phyloP scores from a whole-genome alignment of 2,329 filamentous ascomycete species.

The Claviceps humidiphila region DNA sequence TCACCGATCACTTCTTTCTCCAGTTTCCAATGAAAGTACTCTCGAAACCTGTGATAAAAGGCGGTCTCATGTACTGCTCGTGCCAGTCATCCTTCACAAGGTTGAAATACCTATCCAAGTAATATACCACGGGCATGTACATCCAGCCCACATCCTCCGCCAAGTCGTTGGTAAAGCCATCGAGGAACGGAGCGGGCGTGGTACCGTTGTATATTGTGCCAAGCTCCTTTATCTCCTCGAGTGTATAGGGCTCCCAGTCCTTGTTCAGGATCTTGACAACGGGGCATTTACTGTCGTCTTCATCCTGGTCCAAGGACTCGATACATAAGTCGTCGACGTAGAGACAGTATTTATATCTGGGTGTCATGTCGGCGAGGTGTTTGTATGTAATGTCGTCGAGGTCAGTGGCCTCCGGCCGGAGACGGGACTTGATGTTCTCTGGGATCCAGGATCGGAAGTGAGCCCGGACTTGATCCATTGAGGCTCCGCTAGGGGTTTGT shows the following conservation, averaged over 20 bases:
- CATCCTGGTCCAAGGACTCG: not conserved
- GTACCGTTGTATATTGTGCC: not conserved
- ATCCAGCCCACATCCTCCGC: constrained; percentile 1
- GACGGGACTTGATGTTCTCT: not conserved
- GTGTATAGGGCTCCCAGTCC: not conserved
- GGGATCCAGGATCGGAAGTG: constrained; percentile 3
- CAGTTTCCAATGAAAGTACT: not conserved
- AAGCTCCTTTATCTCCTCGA: not conserved
- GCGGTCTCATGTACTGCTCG: not conserved
- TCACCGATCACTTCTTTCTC: not conserved
- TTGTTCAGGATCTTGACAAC: not conserved
- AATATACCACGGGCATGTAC: not conserved
- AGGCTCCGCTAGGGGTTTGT: not conserved
- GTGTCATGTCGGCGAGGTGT: not conserved
- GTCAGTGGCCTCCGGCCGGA: not conserved
- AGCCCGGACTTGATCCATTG: not conserved
- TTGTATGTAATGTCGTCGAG: not conserved
- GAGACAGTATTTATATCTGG: not conserved
- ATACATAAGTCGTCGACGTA: not conserved
- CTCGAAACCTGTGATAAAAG: not conserved
- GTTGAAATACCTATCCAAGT: not conserved
- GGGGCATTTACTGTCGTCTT: not conserved
- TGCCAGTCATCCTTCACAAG: not conserved
- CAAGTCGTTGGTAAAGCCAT: not conserved
- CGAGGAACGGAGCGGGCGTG: not conserved